Conservation (phyloP, 208 protist genomes). For the Trichomonas tenax region DNA sequence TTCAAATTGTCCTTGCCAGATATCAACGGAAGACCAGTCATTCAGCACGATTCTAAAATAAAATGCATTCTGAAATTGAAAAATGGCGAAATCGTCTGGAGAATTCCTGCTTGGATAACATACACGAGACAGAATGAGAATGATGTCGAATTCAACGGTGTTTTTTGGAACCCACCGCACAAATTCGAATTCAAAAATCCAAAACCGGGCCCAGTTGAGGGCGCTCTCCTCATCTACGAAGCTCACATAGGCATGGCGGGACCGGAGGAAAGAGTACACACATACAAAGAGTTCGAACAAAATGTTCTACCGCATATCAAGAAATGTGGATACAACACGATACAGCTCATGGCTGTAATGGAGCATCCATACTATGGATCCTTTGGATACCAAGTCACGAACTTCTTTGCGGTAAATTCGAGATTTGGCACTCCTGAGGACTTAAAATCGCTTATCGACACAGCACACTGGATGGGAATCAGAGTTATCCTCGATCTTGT, state of each 20-base stretch:
- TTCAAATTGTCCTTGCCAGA: background rate
- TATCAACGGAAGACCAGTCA: background rate
- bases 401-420: conserved; percentile 59
- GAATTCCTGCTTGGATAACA: conserved; percentile 21
- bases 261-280: conserved; percentile 35
- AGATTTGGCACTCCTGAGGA: conserved; percentile 53
- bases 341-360: conserved; percentile 63
- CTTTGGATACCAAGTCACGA: conserved; percentile 71
- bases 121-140: background rate
- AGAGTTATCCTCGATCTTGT: conserved; percentile 64
- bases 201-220: conserved; percentile 31
- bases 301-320: conserved; percentile 54
- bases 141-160: conserved; percentile 21
- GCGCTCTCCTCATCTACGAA: conserved; percentile 53
- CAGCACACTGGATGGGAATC: conserved; percentile 49
- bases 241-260: conserved; percentile 57
- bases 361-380: conserved; percentile 74
- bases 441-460: conserved; percentile 60
- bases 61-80: background rate
- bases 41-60: background rate
- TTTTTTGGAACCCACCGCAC: conserved; percentile 46
- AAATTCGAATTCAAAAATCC: conserved; percentile 42
- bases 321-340: conserved; percentile 57
- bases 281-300: conserved; percentile 53
- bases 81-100: background rate